Evolutionary conservation across 306 rosid genomes (phyloP).

Genomic region (Sesbania bispinosa): DNA sequence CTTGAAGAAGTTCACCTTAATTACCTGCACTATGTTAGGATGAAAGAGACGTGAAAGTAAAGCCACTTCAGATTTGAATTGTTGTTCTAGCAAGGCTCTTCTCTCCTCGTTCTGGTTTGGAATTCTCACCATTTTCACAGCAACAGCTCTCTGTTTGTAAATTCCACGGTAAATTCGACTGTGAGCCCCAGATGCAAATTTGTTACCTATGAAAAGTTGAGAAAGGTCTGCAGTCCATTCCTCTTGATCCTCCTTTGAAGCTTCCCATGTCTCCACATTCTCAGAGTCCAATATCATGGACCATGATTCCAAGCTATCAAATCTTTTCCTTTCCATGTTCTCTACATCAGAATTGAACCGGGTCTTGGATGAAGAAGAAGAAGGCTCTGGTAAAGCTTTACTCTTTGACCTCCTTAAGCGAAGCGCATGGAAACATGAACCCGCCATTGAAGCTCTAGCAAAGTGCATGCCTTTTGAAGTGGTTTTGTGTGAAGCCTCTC

Average conservation of each 20-base stretch:
- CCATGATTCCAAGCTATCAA: slow-evolving; percentile 98
- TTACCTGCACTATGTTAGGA: slow-evolving; percentile 93
- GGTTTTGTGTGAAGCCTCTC: too few species aligned
- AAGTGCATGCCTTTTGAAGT: too few species aligned
- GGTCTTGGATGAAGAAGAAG: slow-evolving; percentile 50
- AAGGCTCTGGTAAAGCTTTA: slow-evolving; percentile 52
- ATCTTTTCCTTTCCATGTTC: slow-evolving; percentile 81
- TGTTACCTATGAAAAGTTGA: slow-evolving; percentile 91
- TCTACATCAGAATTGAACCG: slow-evolving; percentile 53
- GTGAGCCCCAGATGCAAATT: slow-evolving; percentile 94
- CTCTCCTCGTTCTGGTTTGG: slow-evolving; percentile 77
- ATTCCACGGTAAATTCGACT: slow-evolving; percentile 94
- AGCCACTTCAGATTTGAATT: slow-evolving; percentile 93
- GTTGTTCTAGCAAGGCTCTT: slow-evolving; percentile 69
- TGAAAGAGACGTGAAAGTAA: slow-evolving; percentile 90
- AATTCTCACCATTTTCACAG: slow-evolving; percentile 96
- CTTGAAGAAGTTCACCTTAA: too few species aligned
- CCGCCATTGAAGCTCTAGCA: slow-evolving; percentile 61
- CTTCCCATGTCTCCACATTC: slow-evolving; percentile 96
- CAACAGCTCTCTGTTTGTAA: slow-evolving; percentile 96
- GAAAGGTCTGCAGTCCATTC: slow-evolving; percentile 97
- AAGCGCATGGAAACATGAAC: slow-evolving; percentile 63
- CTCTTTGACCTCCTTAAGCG: slow-evolving; percentile 65
- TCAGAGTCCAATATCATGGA: slow-evolving; percentile 95
- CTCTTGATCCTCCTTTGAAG: slow-evolving; percentile 78